A percentile compares a stretch with the other conserved stretches of the same genome.
These are phyloP conservation scores for Marasmius tenuissimus DNA, from an alignment of 1,284 basidiomycete genomes.

Conservation along the genomic window DNA sequence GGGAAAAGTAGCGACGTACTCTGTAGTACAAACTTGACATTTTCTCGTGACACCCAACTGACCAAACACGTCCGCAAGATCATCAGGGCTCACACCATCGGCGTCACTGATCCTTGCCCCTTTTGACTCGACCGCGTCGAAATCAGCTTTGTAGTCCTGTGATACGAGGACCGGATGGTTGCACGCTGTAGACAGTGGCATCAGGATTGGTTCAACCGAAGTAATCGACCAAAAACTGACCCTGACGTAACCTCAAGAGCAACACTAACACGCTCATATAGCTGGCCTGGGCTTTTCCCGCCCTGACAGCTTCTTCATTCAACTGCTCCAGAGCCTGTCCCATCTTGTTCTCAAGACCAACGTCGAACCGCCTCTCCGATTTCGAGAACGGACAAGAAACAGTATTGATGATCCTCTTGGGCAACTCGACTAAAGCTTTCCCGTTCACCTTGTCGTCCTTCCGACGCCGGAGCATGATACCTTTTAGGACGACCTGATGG, in stretches of 20 bases:
- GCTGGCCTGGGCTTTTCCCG: conserved; percentile 48
- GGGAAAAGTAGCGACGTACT: conserved; percentile 45
- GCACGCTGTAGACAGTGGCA: conserved; percentile 57
- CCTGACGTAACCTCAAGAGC: conserved; percentile 86
- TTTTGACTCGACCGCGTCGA: conserved; percentile 71
- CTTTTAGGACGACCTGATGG: conserved; percentile 73
- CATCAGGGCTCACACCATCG: conserved; percentile 63
- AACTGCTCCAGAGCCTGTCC: conserved; percentile 72
- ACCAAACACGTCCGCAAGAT: conserved; percentile 75
- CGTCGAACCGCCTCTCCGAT: conserved; percentile 84
- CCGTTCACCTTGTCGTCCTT: conserved; percentile 87
- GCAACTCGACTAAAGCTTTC: conserved; percentile 82
- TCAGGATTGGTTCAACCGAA: neutral
- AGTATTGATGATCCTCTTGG: conserved; percentile 71
- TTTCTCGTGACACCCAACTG: conserved; percentile 70
- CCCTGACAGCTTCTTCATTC: conserved; percentile 44
- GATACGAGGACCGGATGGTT: conserved; percentile 85
- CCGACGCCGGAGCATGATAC: conserved; percentile 90
- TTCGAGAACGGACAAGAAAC: conserved; percentile 73
- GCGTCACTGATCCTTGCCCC: conserved; percentile 47
- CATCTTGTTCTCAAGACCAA: conserved; percentile 75
- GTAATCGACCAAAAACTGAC: conserved; percentile 37
- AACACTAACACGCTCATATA: conserved; percentile 88
- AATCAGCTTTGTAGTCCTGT: conserved; percentile 70
- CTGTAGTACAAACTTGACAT: conserved; percentile 73